Evolutionary conservation across 1,284 basidiomycete species (phyloP), one percentile per base, ranked within the genome.

Genomic region (Sporisorium iseilematis-ciliati): DNA sequence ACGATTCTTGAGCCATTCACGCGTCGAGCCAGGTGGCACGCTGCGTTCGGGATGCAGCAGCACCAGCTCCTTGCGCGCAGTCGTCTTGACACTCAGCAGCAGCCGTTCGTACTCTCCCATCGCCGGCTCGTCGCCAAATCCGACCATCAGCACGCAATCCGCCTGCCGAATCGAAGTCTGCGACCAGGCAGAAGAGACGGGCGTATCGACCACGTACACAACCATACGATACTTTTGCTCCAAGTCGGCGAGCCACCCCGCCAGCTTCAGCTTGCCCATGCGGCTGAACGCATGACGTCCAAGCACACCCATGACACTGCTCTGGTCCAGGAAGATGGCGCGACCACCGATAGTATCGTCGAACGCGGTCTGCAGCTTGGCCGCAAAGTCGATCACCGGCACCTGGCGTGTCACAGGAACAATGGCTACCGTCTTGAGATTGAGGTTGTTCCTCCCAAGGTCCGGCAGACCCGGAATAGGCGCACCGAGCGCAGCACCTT

Each of bases 1-100:
- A 52, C 96, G 93, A 59, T 93, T 93, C 89, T 95, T 95, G 50
- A 99, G 88, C 96, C 96, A 99, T 84, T 93, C 92, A 57, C 96
- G 90, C 29, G 97, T 99, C 11, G 93, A 95, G 3, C 97, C 96
- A 3, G 95, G 92, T 3, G 90, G 88, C 3, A 99, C 94, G 33
- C 91, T 92, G 38, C 95, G 90, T 81, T 97, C 94, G 3, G 95
- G 91, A 83, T 99, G 96, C 11, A 99, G 88, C 10, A 99, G 88
- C 4, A 99, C 91, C 31, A 99, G 90, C 85, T 99, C 96, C 86
- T 99, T 99, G 69, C 97, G 88, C 18, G 97, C 96, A 0, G 95
- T 99, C 1, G 95, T 98, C 88, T 99, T 99, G 90, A 94, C 91
- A 7, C 94, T 89, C 50, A 99, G 87, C 8, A 88, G 76, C 12